Conservation (phyloP, 1,284 basidiomycete genomes). For the Laetiporus sulphureus region DNA sequence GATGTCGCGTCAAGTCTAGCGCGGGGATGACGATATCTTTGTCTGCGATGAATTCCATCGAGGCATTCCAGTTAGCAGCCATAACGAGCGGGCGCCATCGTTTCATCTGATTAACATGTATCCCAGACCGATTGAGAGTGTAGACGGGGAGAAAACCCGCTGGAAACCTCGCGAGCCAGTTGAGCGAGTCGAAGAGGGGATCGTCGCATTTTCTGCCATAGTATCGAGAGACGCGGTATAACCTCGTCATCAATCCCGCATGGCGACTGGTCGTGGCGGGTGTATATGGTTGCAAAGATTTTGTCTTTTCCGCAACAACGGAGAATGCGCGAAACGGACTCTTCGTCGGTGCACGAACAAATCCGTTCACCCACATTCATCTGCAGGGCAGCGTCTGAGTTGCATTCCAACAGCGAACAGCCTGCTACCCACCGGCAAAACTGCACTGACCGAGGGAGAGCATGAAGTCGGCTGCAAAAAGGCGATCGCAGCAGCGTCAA, state of each 20-base stretch:
- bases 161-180: constrained; percentile 1
- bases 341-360: constrained; percentile 6
- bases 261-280: background rate
- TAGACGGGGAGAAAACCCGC: background rate
- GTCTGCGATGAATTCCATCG: constrained; percentile 7
- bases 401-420: no score
- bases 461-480: no score
- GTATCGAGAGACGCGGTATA: constrained; percentile 3
- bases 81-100: constrained; percentile 9
- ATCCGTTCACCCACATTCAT: constrained; percentile 18
- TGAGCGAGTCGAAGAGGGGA: constrained; percentile 3
- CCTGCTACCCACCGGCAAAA: no score
- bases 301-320: background rate
- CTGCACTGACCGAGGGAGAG: no score
- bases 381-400: no score
- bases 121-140: background rate
- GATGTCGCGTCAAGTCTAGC: background rate
- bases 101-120: constrained; percentile 4
- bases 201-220: constrained; percentile 6
- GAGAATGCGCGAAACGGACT: background rate
- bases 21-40: background rate
- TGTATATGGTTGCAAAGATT: background rate
- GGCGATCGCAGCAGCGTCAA: no score
- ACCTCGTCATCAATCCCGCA: no score
- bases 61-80: constrained; percentile 5